Conservation (phyloP, 192 early-diverging fungal species). For the Kickxella alabastrina region DNA sequence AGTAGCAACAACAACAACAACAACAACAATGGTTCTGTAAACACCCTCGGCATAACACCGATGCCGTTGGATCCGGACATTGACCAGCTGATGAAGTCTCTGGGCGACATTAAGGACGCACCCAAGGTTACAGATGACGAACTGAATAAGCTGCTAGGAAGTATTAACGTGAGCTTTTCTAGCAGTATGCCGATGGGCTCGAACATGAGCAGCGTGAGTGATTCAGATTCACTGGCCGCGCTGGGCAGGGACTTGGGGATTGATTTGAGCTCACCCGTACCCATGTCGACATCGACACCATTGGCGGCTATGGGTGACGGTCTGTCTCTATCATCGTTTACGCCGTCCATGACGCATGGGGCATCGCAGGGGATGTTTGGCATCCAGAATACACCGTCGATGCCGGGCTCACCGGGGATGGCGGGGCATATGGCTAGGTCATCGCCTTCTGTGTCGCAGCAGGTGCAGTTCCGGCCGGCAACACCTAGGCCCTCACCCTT, state of each 20-base stretch:
- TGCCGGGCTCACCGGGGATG: background rate
- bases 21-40: too few species aligned
- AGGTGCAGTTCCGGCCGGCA: background rate
- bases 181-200: conserved; percentile 1
- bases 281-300: background rate
- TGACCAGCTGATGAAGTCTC: conserved; percentile 44
- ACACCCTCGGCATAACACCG: conserved; percentile 8
- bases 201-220: background rate
- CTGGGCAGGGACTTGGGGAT: conserved; percentile 33
- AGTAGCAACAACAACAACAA: too few species aligned
- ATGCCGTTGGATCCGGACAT: conserved; percentile 34
- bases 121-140: conserved; percentile 44
- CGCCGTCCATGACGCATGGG: too few species aligned
- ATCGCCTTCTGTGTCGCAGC: background rate
- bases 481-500: conserved; percentile 4
- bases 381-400: background rate
- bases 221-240: conserved; percentile 22
- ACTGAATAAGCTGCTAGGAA: conserved; percentile 42
- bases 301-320: background rate
- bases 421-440: background rate
- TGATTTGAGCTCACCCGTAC: conserved; percentile 17
- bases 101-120: conserved; percentile 28
- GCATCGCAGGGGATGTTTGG: background rate
- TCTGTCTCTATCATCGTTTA: background rate
- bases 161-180: conserved; percentile 34